Evolutionary conservation across 805 yeast genomes (phyloP).

Genomic region (Metschnikowia sp.): DNA sequence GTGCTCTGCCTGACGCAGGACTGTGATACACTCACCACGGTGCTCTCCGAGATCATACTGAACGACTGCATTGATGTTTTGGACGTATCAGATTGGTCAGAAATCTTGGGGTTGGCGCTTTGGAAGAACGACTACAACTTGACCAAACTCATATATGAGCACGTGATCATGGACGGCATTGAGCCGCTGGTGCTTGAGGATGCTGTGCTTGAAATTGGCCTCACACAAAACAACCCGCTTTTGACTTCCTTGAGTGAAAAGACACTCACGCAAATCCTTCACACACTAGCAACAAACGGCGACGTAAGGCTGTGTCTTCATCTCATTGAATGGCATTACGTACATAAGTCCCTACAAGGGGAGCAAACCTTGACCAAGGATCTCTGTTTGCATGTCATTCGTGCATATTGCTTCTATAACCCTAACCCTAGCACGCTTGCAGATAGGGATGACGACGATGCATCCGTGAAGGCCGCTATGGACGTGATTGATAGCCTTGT

Average conservation of each 20-base stretch:
- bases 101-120: constrained; percentile 23
- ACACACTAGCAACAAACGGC: constrained; percentile 32
- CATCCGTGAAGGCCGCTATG: constrained; percentile 27
- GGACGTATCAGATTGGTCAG: constrained; percentile 19
- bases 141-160: constrained; percentile 26
- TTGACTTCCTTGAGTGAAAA: constrained; percentile 22
- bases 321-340: constrained; percentile 35
- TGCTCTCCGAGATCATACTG: constrained; percentile 2
- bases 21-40: constrained; percentile 18
- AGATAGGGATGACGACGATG: constrained; percentile 18
- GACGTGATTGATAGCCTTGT: constrained; percentile 31
- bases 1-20: constrained; percentile 20
- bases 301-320: constrained; percentile 34
- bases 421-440: constrained; percentile 5
- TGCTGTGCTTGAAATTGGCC: constrained; percentile 17
- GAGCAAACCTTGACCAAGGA: constrained; percentile 32
- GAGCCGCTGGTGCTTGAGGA: constrained; percentile 24
- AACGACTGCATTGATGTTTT: constrained; percentile 2
- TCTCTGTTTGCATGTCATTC: constrained; percentile 29
- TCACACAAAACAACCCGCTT: constrained; percentile 4
- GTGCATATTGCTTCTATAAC: constrained; percentile 31
- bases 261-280: constrained; percentile 26
- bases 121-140: constrained; percentile 24
- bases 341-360: constrained; percentile 31
- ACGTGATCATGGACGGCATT: constrained; percentile 29